phyloP scores from a whole-genome alignment of 768 basidiomycete species.

The Mycena polygramma region DNA sequence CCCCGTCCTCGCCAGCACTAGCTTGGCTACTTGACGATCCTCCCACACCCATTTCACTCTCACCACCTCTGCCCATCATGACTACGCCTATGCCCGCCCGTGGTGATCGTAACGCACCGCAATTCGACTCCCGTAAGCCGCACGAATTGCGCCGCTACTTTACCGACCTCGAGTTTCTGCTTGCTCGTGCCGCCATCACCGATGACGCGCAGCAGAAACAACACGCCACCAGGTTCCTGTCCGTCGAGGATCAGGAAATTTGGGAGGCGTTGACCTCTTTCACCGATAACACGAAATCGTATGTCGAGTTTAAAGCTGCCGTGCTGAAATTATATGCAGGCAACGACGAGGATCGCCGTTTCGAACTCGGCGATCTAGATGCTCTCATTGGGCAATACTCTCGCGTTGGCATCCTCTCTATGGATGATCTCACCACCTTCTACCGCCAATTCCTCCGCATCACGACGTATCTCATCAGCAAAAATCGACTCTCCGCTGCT shows the following conservation, averaged over 20 bases:
- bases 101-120: constrained; percentile 36
- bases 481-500: constrained; percentile 30
- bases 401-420: constrained; percentile 34
- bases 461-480: constrained; percentile 38
- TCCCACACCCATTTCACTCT: constrained; percentile 12
- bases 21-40: constrained; percentile 19
- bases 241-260: constrained; percentile 35
- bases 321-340: constrained; percentile 43
- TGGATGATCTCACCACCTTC: constrained; percentile 38
- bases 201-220: constrained; percentile 35
- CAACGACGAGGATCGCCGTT: constrained; percentile 36
- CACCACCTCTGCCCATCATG: not conserved
- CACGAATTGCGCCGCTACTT: constrained; percentile 39
- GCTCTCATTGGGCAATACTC: constrained; percentile 38
- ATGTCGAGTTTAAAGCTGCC: constrained; percentile 39
- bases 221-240: constrained; percentile 32
- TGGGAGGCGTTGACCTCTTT: constrained; percentile 38
- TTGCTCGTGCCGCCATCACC: constrained; percentile 21
- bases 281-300: constrained; percentile 26
- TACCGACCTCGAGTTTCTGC: constrained; percentile 33
- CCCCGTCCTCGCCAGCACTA: not conserved
- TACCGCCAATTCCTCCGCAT: constrained; percentile 42
- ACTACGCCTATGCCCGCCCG: constrained; percentile 36
- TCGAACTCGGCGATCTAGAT: constrained; percentile 35
- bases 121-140: constrained; percentile 37